Conservation (phyloP, 2,329 filamentous ascomycete species). For the Tothia fuscella region DNA sequence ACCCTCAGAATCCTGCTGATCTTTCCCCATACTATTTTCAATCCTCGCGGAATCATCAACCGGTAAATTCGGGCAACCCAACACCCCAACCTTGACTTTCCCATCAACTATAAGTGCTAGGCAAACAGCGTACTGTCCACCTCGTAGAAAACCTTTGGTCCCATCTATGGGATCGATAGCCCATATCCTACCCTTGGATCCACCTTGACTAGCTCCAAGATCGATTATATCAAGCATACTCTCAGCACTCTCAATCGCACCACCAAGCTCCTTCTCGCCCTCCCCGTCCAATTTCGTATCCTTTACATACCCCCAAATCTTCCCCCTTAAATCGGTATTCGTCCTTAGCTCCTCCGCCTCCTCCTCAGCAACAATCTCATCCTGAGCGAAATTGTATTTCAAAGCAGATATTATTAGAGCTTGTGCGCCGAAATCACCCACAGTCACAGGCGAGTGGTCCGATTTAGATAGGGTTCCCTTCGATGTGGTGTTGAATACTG, state of each 20-base stretch:
- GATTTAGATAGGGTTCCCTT: conserved; percentile 92
- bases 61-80: conserved; percentile 91
- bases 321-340: conserved; percentile 55
- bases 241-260: conserved; percentile 53
- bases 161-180: conserved; percentile 95
- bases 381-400: conserved; percentile 75
- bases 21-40: conserved; percentile 58
- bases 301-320: conserved; percentile 76
- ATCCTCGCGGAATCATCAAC: conserved; percentile 66
- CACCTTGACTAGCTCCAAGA: conserved; percentile 55
- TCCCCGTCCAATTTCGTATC: conserved; percentile 50
- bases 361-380: conserved; percentile 91
- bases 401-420: conserved; percentile 89
- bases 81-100: conserved; percentile 83
- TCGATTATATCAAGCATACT: conserved; percentile 49
- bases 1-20: conserved; percentile 54
- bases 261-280: conserved; percentile 57
- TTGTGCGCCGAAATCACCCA: conserved; percentile 96
- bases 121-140: conserved; percentile 94
- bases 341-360: conserved; percentile 70
- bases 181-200: conserved; percentile 71
- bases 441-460: conserved; percentile 93
- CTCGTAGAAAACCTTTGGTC: conserved; percentile 91
- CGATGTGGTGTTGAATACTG: conserved; percentile 74
- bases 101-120: conserved; percentile 86